phyloP scores from a whole-genome alignment of 345 rosid genomes.

The Geranium brycei region DNA sequence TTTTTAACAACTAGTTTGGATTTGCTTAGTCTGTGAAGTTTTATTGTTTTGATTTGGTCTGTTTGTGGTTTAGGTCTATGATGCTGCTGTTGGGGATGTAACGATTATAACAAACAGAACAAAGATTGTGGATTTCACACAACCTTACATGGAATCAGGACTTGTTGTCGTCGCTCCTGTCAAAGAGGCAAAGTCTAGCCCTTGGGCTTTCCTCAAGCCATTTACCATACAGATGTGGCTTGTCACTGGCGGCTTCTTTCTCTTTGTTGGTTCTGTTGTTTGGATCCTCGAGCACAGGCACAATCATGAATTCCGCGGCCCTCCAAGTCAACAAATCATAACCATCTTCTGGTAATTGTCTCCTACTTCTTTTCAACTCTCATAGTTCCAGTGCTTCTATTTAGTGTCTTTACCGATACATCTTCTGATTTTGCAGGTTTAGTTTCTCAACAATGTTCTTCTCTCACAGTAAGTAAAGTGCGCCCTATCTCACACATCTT shows the following conservation, averaged over 20 bases:
- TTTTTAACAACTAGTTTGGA: too few relatives aligned
- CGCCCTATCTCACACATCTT: constrained; percentile 4
- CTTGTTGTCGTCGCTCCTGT: constrained; percentile 57
- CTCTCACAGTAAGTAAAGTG: constrained; percentile 67
- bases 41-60: constrained; percentile 1
- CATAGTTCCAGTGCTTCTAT: background rate
- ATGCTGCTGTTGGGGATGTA: constrained; percentile 62
- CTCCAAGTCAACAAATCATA: constrained; percentile 70
- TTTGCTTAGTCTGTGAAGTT: too few relatives aligned
- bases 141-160: constrained; percentile 57
- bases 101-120: constrained; percentile 50
- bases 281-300: constrained; percentile 80
- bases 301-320: constrained; percentile 74
- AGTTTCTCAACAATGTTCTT: constrained; percentile 99
- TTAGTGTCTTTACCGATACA: constrained; percentile 3
- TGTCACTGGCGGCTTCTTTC: constrained; percentile 32
- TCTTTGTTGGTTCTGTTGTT: constrained; percentile 42
- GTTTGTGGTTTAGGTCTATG: constrained; percentile 34
- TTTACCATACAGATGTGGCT: constrained; percentile 52
- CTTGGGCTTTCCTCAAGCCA: constrained; percentile 72
- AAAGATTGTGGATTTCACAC: constrained; percentile 49
- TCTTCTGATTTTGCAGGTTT: constrained; percentile 62
- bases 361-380: background rate
- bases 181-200: constrained; percentile 15
- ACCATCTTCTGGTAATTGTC: constrained; percentile 68